Conservation (phyloP, 164 flowering plant species). For the Sedum album region DNA sequence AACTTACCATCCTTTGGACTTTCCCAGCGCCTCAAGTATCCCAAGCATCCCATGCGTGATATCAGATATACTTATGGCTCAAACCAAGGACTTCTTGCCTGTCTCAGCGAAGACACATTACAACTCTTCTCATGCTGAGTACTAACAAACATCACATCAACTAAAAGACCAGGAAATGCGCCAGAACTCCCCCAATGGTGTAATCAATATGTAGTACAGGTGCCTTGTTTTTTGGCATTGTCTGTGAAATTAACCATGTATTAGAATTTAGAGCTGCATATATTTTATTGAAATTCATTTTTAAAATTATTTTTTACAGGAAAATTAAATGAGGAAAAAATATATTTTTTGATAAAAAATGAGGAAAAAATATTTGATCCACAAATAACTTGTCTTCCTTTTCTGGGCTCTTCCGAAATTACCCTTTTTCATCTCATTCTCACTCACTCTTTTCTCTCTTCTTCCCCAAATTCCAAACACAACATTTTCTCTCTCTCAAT, state of each 20-base stretch:
- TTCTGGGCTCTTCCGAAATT: background rate
- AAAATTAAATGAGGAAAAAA: too few species aligned
- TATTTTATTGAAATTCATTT: too few species aligned
- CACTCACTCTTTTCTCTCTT: background rate
- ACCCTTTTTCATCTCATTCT: background rate
- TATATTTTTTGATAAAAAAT: too few species aligned
- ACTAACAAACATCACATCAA: background rate
- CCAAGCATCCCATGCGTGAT: slow-evolving; percentile 44
- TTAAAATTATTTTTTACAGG: too few species aligned
- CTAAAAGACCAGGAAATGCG: background rate
- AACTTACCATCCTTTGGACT: slow-evolving; percentile 49
- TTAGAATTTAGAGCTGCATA: too few species aligned
- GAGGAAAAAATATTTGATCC: too few species aligned
- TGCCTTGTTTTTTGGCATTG: too few species aligned
- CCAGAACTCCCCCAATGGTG: background rate
- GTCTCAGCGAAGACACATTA: slow-evolving; percentile 54
- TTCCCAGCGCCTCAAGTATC: slow-evolving; percentile 29
- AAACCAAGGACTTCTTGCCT: slow-evolving; percentile 42
- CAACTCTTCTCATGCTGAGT: slow-evolving; percentile 36
- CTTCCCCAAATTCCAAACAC: background rate
- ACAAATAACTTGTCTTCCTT: too few species aligned
- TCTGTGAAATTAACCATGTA: too few species aligned
- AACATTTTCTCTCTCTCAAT: background rate
- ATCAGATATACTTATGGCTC: slow-evolving; percentile 34
- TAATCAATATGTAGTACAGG: background rate